Percentiles rank a stretch among this genome's conserved stretches.
Conservation (phyloP, 148 eudicot species). For the Suaeda aralocaspica region DNA sequence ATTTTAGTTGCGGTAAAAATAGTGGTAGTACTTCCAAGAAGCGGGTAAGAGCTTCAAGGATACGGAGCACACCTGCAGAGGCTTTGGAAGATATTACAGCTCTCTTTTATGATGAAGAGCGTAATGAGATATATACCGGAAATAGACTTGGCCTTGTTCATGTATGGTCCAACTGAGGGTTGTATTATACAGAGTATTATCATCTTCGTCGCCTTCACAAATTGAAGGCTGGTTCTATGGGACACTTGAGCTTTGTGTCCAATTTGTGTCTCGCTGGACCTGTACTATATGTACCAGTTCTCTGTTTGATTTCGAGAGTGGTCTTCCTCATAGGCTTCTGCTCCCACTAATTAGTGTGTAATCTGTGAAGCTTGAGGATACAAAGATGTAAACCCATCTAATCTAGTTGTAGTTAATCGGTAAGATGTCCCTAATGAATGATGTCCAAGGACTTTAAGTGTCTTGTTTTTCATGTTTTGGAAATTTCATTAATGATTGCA, state of each 20-base stretch:
- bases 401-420: slow-evolving; percentile 16
- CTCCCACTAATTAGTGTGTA: not conserved
- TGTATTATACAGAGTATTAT: not conserved
- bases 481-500: not conserved
- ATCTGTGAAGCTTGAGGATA: slow-evolving; percentile 6
- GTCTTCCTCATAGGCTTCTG: not conserved
- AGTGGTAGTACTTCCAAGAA: slow-evolving; percentile 53
- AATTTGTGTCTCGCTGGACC: not conserved
- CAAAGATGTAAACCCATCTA: slow-evolving; percentile 13
- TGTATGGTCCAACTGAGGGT: slow-evolving; percentile 87
- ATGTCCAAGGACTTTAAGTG: not conserved
- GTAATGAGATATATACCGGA: slow-evolving; percentile 95
- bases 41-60: slow-evolving; percentile 42
- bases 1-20: slow-evolving; percentile 35
- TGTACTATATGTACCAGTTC: slow-evolving; percentile 17
- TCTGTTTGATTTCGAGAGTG: not conserved
- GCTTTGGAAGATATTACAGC: slow-evolving; percentile 95
- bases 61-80: slow-evolving; percentile 64
- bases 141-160: slow-evolving; percentile 87
- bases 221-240: slow-evolving; percentile 15
- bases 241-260: not conserved
- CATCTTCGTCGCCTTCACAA: not conserved
- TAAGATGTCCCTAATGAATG: not conserved
- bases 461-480: not conserved
- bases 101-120: slow-evolving; percentile 90